Conservation (phyloP, 345 rosid genomes). For the Gossypium stocksii region DNA sequence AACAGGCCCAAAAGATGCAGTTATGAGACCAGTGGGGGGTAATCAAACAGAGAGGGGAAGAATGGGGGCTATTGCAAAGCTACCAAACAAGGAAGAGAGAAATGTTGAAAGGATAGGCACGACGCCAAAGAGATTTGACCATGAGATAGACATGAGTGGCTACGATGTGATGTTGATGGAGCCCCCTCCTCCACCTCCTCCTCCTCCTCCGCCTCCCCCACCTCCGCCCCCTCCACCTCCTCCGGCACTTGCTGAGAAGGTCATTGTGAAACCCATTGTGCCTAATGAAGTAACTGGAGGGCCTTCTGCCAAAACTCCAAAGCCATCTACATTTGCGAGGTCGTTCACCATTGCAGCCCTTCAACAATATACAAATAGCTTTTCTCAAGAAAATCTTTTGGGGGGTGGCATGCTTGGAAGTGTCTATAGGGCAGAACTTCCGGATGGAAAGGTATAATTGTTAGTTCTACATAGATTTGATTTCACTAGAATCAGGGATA, state of each 20-base stretch:
- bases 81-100: constrained; percentile 41
- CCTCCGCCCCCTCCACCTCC: constrained; percentile 60
- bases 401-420: constrained; percentile 93
- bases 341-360: constrained; percentile 86
- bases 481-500: neutral
- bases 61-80: constrained; percentile 46
- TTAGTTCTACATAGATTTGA: constrained; percentile 4
- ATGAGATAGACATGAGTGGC: constrained; percentile 54
- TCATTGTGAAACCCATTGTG: constrained; percentile 44
- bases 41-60: constrained; percentile 31
- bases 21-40: constrained; percentile 30
- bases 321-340: constrained; percentile 53
- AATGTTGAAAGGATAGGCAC: constrained; percentile 29
- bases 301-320: constrained; percentile 42
- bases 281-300: constrained; percentile 46
- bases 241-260: constrained; percentile 45
- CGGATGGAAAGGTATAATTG: constrained; percentile 65
- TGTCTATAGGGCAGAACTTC: constrained; percentile 86
- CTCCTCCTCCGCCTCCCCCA: constrained; percentile 35
- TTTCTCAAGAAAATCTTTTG: constrained; percentile 82
- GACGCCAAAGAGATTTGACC: constrained; percentile 39
- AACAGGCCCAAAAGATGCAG: constrained; percentile 51
- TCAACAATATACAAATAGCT: constrained; percentile 94
- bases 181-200: constrained; percentile 43
- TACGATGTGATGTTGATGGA: constrained; percentile 37